Conservation (phyloP, 208 protist species). For the Acanthamoeba lenticulata region DNA sequence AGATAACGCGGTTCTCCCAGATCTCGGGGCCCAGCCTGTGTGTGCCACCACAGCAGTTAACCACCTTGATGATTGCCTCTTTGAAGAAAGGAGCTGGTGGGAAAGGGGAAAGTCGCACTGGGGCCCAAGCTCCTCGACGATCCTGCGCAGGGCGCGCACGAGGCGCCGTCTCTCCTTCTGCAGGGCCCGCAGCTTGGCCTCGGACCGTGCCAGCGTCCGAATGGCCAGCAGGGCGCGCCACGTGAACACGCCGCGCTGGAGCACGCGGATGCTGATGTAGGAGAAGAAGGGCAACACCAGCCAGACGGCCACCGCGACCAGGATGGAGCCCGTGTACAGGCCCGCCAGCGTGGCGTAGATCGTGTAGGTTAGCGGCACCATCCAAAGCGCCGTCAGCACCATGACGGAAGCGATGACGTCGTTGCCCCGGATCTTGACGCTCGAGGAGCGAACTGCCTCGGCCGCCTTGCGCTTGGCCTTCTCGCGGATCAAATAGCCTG, state of each 20-base stretch:
- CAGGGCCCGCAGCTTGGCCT: not conserved
- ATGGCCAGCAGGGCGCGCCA: slow-evolving; percentile 35
- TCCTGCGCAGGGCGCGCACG: not conserved
- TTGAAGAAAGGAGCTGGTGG: not conserved
- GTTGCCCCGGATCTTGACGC: slow-evolving; percentile 91
- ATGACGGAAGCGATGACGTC: slow-evolving; percentile 94
- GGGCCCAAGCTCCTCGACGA: slow-evolving; percentile 10
- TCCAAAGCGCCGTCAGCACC: slow-evolving; percentile 49
- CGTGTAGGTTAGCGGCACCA: slow-evolving; percentile 30
- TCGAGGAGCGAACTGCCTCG: slow-evolving; percentile 78
- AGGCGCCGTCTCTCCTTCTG: not conserved
- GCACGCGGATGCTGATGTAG: slow-evolving; percentile 42
- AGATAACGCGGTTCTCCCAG: not conserved
- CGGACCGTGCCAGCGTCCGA: not conserved
- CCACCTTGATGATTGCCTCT: not conserved
- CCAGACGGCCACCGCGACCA: not conserved
- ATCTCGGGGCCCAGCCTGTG: not conserved
- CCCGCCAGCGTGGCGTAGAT: slow-evolving; percentile 17
- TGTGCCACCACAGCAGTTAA: not conserved
- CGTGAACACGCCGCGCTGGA: slow-evolving; percentile 30
- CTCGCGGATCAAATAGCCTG: slow-evolving; percentile 53
- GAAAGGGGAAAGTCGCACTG: not conserved
- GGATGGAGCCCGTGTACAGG: not conserved
- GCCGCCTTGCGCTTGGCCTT: slow-evolving; percentile 85
- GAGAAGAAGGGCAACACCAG: slow-evolving; percentile 52